Evolutionary conservation across 352 stramenopile species (phyloP).

Genomic region (Blastocystis sp.): DNA sequence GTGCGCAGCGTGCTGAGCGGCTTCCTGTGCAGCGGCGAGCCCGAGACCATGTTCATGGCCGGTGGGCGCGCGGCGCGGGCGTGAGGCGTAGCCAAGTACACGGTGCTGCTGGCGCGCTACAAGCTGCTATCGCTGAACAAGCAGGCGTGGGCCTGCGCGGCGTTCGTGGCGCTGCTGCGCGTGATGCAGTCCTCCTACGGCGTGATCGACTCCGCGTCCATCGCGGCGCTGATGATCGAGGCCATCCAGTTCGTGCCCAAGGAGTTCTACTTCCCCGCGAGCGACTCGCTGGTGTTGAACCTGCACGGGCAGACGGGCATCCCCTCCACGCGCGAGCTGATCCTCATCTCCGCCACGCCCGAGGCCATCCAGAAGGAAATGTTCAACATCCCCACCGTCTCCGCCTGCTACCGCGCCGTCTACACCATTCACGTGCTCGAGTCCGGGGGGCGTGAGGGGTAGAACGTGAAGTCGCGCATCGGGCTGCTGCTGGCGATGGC

Average conservation of each 20-base stretch:
- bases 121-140: slow-evolving; percentile 62
- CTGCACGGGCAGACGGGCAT: slow-evolving; percentile 60
- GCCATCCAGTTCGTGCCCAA: slow-evolving; percentile 62
- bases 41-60: slow-evolving; percentile 65
- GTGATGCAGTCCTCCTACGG: slow-evolving; percentile 59
- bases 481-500: slow-evolving; percentile 52
- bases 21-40: slow-evolving; percentile 28
- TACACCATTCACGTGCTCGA: slow-evolving; percentile 32
- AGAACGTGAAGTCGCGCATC: slow-evolving; percentile 53
- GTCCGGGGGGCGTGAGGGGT: neutral
- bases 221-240: slow-evolving; percentile 53
- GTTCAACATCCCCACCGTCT: slow-evolving; percentile 63
- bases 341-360: slow-evolving; percentile 13
- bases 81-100: slow-evolving; percentile 57
- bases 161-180: slow-evolving; percentile 62
- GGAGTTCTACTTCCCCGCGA: slow-evolving; percentile 61
- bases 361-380: slow-evolving; percentile 48
- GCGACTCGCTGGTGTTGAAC: slow-evolving; percentile 44
- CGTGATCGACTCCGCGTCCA: slow-evolving; percentile 4
- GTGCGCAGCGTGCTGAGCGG: slow-evolving; percentile 29
- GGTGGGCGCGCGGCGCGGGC: neutral
- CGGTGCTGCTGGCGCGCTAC: slow-evolving; percentile 52
- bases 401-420: slow-evolving; percentile 55
- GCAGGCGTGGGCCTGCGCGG: slow-evolving; percentile 49
- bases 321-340: slow-evolving; percentile 46